phyloP scores from a whole-genome alignment of 2,329 filamentous ascomycete species.

The Ascochyta fabae region DNA sequence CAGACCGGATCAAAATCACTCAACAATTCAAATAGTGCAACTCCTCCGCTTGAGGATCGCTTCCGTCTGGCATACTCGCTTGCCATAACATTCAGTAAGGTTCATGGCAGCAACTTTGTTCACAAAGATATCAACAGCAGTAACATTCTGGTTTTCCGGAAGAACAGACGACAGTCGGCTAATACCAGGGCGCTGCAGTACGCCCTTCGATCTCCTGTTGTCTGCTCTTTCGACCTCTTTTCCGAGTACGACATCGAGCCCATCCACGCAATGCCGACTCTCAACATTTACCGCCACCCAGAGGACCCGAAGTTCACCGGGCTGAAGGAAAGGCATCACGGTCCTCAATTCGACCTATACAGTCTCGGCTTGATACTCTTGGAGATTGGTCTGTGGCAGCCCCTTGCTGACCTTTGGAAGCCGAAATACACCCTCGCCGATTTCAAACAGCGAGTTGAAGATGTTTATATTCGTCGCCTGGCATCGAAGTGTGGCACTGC shows the following conservation, averaged over 20 bases:
- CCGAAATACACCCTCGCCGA: constrained; percentile 65
- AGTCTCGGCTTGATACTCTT: constrained; percentile 75
- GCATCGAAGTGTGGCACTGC: constrained; percentile 73
- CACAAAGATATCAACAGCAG: constrained; percentile 74
- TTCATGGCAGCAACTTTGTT: constrained; percentile 72
- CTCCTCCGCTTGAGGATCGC: constrained; percentile 71
- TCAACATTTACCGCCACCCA: constrained; percentile 72
- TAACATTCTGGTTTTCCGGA: constrained; percentile 70
- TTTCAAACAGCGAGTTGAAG: constrained; percentile 69
- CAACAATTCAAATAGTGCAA: constrained; percentile 50
- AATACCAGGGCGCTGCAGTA: constrained; percentile 49
- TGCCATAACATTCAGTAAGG: constrained; percentile 73
- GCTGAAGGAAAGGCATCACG: constrained; percentile 34
- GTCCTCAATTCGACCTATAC: constrained; percentile 68
- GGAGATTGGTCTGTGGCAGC: constrained; percentile 78
- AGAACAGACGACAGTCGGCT: constrained; percentile 54
- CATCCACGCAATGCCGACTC: constrained; percentile 47
- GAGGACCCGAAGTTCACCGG: constrained; percentile 54
- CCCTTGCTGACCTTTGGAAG: constrained; percentile 65
- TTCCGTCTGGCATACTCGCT: constrained; percentile 77
- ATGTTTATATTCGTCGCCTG: constrained; percentile 68
- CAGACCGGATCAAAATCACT: constrained; percentile 54
- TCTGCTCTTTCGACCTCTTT: constrained; percentile 79
- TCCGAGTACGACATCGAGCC: constrained; percentile 60
- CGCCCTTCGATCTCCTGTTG: constrained; percentile 71